Evolutionary conservation across 305 asterid species (phyloP), one percentile per base, ranked within the genome.

Genomic region (Stenogyne calaminthoides): DNA sequence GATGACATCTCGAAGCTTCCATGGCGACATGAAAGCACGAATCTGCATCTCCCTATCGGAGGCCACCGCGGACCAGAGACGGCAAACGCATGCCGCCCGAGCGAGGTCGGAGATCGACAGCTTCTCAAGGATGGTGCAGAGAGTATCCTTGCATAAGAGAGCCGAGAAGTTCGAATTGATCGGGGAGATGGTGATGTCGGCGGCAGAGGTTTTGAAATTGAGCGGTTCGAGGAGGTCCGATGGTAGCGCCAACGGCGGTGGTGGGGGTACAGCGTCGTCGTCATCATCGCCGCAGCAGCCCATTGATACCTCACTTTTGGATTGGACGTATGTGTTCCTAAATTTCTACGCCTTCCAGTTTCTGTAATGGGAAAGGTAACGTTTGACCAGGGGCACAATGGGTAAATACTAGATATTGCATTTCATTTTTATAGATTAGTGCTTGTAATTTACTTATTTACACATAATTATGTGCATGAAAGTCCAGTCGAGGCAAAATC

Each of bases 111-210:
- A 29, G 16, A 87, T 74, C 2, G 95, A 67, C 6, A 91, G 89
- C 77, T 80, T 88, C 79, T 88, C 87, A 25, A 93, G 82, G 72
- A 91, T 91, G 51, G 86, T 69, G 5, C 84, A 92, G 77, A 94
- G 95, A 36, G 98, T 94, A 78, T 94, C 98, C 75, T 75, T 77
- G 88, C 96, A 89, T 2, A 80, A 54, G 65, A 94, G 80, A 69
- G 96, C 97, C 9, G 91, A 78, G 86, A 89, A 94, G 73, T 89
- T 84, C 27, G 97, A 94, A 80, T 89, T 91, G 88, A 91, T 88
- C 73, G 96, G 96, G 3, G 98, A 92, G 71, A 90, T 88, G 8
- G 87, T 80, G 56, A 9, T 42, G 64, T 64, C 67, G 40, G 54
- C 61, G 60, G 72, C 44, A 19, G 71, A 69, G 42, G 54, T 25